Base-by-base conservation (phyloP, 257 asterid genomes). In the Penstemon davidsonii region DNA sequence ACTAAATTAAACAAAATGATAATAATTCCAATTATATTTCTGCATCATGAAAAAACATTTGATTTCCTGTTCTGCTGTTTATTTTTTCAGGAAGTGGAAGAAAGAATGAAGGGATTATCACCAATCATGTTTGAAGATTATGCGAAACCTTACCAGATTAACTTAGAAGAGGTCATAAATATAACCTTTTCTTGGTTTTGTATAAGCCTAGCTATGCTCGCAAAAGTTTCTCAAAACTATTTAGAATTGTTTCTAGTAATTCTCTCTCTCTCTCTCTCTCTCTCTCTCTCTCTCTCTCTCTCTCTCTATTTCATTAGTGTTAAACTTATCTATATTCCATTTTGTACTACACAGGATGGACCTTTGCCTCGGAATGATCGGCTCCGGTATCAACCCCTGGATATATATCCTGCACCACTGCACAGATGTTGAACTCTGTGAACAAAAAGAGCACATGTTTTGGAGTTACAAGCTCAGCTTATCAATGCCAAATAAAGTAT, bases 41-140 rank as follows among this genome's bases (percentile, higher is more conserved):
- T 25, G 2, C 33, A 25, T 25, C 33, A 25, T 25, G 2, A 25
- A 25, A 25, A 25, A 25, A 25, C 19, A n/a, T 56, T 19, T 62
- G 52, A 61, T 45, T 50, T 67, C 36, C 71, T 63, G 38, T 39
- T 76, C 66, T 38, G 41, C 54, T 54, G 41, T 52, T 54, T 45
- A 18, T 73, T 3, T 68, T 76, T 74, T 52, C 96, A 91, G 99
- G 92, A 94, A 84, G 97, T 91, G 66, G 88, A 88, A 78, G 96
- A 84, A 78, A 88, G 68, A 81, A 82, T 94, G 73, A 76, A 64
- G 72, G 91, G 80, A 63, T 64, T 85, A 68, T 80, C 90, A 3
- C 95, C 93, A 9, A 64, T 82, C 60, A 85, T 94, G 99, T 94
- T 91, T 67, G 95, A 91, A 76, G 99, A 94, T 81, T 88, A 87